phyloP scores from a whole-genome alignment of 257 asterid species.

The Nicotiana attenuata region DNA sequence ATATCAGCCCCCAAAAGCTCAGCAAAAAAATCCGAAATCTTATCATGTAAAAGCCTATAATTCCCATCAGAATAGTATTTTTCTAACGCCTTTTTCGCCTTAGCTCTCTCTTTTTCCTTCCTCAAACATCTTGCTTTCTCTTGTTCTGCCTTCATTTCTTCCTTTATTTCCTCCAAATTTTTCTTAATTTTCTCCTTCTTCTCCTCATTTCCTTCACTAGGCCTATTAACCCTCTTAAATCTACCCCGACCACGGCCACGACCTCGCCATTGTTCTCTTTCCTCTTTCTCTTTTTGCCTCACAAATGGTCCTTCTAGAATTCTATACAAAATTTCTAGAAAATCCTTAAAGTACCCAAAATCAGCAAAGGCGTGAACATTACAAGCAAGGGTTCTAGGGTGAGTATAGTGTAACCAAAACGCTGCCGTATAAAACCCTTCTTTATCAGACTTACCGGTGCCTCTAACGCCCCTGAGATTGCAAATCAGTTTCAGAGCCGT shows the following conservation, averaged over 20 bases:
- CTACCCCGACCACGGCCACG: too few relatives aligned
- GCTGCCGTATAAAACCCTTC: conserved; percentile 35
- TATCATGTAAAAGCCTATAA: conserved; percentile 6
- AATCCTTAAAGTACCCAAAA: conserved; percentile 40
- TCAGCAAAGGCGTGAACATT: conserved; percentile 22
- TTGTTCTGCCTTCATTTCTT: too few relatives aligned
- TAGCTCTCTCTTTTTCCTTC: too few relatives aligned
- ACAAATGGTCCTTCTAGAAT: conserved; percentile 27
- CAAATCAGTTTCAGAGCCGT: conserved; percentile 29
- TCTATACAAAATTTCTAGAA: conserved; percentile 35
- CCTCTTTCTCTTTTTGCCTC: neutral
- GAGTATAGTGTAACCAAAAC: conserved; percentile 31
- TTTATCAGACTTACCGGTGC: conserved; percentile 44
- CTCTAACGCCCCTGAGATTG: conserved; percentile 37
- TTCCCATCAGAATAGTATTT: too few relatives aligned
- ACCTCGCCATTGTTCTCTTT: too few relatives aligned
- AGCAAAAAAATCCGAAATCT: conserved; percentile 27
- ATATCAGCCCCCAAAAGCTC: conserved; percentile 40
- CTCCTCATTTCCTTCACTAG: too few relatives aligned
- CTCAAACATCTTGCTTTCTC: too few relatives aligned
- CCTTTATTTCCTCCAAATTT: too few relatives aligned
- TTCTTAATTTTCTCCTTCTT: too few relatives aligned
- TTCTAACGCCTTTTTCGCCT: too few relatives aligned
- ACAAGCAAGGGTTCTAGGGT: conserved; percentile 36
- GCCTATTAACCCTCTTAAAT: too few relatives aligned